phyloP scores from a whole-genome alignment of 73 alveolate genomes.

The Tetrahymena thermophila region DNA sequence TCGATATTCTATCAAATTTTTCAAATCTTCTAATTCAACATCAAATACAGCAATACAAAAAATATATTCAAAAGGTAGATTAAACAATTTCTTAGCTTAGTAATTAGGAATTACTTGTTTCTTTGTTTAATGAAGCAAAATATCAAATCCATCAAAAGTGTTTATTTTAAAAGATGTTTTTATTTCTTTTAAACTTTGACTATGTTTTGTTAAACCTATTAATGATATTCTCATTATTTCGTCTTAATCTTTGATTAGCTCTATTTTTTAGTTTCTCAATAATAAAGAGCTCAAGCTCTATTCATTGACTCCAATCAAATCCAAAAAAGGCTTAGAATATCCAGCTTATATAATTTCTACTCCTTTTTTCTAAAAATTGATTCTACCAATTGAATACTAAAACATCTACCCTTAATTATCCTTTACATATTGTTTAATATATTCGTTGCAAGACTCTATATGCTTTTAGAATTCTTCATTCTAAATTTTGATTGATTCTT shows the following conservation, averaged over 20 bases:
- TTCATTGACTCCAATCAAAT: neutral
- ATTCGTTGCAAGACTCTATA: neutral
- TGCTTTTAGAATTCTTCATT: neutral
- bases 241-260: neutral
- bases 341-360: neutral
- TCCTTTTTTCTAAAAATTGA: neutral
- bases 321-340: neutral
- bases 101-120: neutral
- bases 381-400: neutral
- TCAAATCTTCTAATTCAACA: neutral
- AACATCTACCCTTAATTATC: neutral
- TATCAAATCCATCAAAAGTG: neutral
- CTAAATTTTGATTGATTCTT: neutral
- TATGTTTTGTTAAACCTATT: neutral
- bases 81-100: neutral
- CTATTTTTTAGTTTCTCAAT: neutral
- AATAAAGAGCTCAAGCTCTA: neutral
- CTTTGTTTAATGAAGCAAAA: neutral
- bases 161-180: neutral
- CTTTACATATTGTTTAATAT: neutral
- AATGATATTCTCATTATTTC: neutral
- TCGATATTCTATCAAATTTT: neutral
- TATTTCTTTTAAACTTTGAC: neutral
- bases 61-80: neutral
- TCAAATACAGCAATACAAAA: neutral